Base-by-base conservation (phyloP, 768 basidiomycete species). In the Amanita pseudoporphyria region DNA sequence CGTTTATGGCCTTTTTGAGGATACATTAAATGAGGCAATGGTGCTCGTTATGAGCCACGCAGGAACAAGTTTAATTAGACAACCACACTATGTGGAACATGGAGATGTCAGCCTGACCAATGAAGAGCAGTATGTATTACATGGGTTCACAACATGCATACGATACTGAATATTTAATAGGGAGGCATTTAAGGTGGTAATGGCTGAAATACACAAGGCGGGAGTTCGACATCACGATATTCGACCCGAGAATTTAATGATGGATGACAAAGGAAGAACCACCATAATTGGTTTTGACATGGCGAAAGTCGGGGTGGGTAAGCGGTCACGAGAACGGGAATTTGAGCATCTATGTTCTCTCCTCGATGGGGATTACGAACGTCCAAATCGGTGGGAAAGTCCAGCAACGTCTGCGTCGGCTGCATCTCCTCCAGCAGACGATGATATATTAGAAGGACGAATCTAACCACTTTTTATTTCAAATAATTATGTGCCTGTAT, bases 181-280 rank as follows among this genome's bases (percentile, higher is more conserved):
- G 41, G 19, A 19, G 9, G 31, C 45, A 21, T 36, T 33, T 22
- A 16, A 22, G 9, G 21, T 0, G n/a, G 28, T 21, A 26, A 39
- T 37, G 35, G 21, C 33, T 14, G 35, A 36, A 36, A 47, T 47
- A 39, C 46, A 47, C 19, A 22, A 37, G 2, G 46, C 46, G 7
- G 46, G 35, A 14, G 35, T 47, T 43, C 9, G 19, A 14, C 41
- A 43, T 3, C 16, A 43, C 41, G 41, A 43, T 28, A 21, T 43
- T 28, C 46, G 18, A 16, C 35, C 46, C 9, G 46, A 47, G 31
- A 47, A 47, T 22, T 28, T 47, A 19, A 39, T 24, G 33, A 47
- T 47, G 33, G 46, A 36, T 30, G 24, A 22, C 22, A 18, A 38
- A 28, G 46, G 46, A 18, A 16, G 16, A 3, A 9, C 41, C 12